Conservation (phyloP, 441 rosid species). For the Rhodomyrtus psidioides region DNA sequence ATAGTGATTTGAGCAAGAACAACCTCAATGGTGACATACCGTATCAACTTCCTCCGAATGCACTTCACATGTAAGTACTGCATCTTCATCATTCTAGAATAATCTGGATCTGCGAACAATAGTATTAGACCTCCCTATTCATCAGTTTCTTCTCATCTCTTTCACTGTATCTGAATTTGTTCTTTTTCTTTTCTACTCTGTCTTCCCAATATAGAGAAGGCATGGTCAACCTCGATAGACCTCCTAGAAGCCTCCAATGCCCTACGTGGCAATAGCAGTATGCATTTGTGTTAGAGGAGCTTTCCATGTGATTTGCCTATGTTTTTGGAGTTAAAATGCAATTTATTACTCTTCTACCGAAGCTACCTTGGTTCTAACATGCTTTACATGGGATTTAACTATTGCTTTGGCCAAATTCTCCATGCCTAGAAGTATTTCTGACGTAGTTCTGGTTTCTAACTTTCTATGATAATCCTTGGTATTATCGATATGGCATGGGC, state of each 20-base stretch:
- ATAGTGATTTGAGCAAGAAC: constrained; percentile 89
- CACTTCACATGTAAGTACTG: constrained; percentile 46
- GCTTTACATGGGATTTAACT: neutral
- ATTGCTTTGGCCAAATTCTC: neutral
- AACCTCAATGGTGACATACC: constrained; percentile 75
- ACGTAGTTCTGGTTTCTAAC: neutral
- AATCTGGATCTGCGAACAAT: neutral
- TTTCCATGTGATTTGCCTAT: neutral
- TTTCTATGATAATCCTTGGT: neutral
- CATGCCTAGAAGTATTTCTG: neutral
- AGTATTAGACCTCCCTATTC: neutral
- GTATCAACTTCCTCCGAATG: constrained; percentile 88
- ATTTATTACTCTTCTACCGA: neutral
- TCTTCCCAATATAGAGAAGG: neutral
- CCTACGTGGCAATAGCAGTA: neutral
- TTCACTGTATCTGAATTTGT: neutral
- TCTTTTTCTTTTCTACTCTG: neutral
- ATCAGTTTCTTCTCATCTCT: neutral
- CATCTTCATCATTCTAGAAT: neutral
- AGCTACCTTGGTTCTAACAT: neutral
- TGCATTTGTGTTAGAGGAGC: neutral
- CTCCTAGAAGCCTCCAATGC: neutral
- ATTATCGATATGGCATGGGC: neutral
- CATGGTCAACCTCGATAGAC: neutral
- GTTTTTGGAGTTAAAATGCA: neutral